Base-by-base conservation (phyloP, 805 yeast genomes). In the Suhomyces tanzawaensis region DNA sequence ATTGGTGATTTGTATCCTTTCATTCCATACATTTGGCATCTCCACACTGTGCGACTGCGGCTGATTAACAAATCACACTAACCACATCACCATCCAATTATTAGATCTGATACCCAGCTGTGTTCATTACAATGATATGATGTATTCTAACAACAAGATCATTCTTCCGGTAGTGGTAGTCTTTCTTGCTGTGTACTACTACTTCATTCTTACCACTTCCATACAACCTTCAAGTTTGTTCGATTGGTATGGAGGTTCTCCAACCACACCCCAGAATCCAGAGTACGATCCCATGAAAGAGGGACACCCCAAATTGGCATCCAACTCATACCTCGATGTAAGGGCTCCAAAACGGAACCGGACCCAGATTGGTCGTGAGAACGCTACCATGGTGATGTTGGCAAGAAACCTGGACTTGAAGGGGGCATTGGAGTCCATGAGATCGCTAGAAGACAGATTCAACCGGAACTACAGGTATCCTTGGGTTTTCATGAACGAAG, bases 321-420 rank as follows among this genome's bases (percentile, higher is more conserved):
- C 60, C 7, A 63, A 59, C 37, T 52, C 64, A 7, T 64, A 64
- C 40, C 26, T 59, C 13, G 40, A 45, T 15, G 34, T 42, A 7
- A 15, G 29, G n/a, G 37, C 40, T 25, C 60, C 66, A 3, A 30
- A 32, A 12, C 49, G 62, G 29, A 69, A 71, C 40, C 52, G 65
- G 36, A 36, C 44, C 14, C 68, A 65, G 39, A 40, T 64, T 29
- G 82, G 86, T 1, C 55, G 45, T 14, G 95, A 86, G 52, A 89
- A 88, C 57, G 97, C 97, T 3, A 83, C 95, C 0, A 58, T 90
- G 19, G 73, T 90, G 39, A 89, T 90, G 95, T 74, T 90, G 19
- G 95, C 85, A 27, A 69, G 97, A 39, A 89, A 89, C 57, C 70
- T 74, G 64, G 97, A 89, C 58, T 60, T 89, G 8, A 69, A 73